Evolutionary conservation across 495 filamentous ascomycete genomes (phyloP).

Genomic region (Penicillium maclennaniae): DNA sequence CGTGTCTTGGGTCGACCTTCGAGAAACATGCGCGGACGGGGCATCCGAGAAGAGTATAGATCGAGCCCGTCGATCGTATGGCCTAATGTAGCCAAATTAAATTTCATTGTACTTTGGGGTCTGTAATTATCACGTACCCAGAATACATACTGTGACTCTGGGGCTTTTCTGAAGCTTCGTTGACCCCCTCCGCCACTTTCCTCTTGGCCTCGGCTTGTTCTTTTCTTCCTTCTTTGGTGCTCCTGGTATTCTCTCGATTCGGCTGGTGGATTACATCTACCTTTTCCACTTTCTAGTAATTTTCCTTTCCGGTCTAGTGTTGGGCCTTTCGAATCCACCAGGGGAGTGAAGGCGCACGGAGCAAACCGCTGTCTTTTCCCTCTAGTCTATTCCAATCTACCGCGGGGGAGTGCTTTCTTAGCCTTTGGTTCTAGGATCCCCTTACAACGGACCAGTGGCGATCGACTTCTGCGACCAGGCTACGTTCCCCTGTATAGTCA

Average conservation of each 20-base stretch:
- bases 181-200: constrained; percentile 10
- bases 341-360: constrained; percentile 2
- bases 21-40: constrained; percentile 8
- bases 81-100: constrained; percentile 13
- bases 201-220: not conserved
- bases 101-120: constrained; percentile 15
- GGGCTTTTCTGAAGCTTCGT: constrained; percentile 23
- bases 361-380: constrained; percentile 8
- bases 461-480: constrained; percentile 19
- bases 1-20: not conserved
- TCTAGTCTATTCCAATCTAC: constrained; percentile 22
- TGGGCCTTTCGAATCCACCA: constrained; percentile 1
- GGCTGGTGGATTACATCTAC: too few relatives aligned
- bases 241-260: not conserved
- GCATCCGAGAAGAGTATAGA: constrained; percentile 23
- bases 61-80: constrained; percentile 29
- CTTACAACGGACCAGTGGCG: constrained; percentile 24
- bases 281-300: not conserved
- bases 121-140: constrained; percentile 16
- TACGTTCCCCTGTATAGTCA: constrained; percentile 21
- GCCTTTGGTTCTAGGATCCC: constrained; percentile 22
- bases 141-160: constrained; percentile 16
- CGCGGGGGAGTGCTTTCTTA: constrained; percentile 28
- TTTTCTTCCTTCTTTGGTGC: not conserved
- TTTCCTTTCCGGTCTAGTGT: constrained; percentile 1